Evolutionary conservation across 2,329 filamentous ascomycete genomes (phyloP), one percentile per base, ranked within the genome.

Genomic region (Neocucurbitaria cava): DNA sequence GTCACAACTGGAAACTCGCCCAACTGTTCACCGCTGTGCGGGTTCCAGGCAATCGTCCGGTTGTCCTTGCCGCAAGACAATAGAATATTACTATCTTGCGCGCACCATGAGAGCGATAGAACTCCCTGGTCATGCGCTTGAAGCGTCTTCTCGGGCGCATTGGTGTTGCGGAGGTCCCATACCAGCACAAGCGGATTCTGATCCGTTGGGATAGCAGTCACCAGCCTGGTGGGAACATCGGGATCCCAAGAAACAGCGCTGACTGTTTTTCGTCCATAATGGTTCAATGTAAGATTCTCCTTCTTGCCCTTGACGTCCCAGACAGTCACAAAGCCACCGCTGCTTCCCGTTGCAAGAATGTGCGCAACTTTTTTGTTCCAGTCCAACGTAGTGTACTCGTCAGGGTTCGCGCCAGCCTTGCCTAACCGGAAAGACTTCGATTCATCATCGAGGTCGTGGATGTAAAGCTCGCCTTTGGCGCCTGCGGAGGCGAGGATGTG

Each of bases 281-380:
- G 90, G 82, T 97, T 99, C 62, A 99, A 82, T 31, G 93, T 97
- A 77, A 99, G 81, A 51, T 93, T 97, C 66, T 96, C 92, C 80
- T 96, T 97, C 85, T 96, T 98, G 11, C 91, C 92, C 82, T 96
- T 97, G 62, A 98, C 84, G 78, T 99, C 95, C 95, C 95, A 99
- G 17, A 99, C 94, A 2, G 95, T 98, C 31, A 98, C 93, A 70
- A 98, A 96, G 4, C 95, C 95, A 45, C 92, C 93, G 58, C 87
- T 90, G 72, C 93, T 94, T 63, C 95, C 95, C 9, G 94, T 98
- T 17, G 94, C 95, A 65, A 99, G 81, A 74, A 99, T 99, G 74
- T 99, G 94, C 13, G 94, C 87, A 38, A 98, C 94, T 80, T 96
- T 98, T 73, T 92, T 93, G 79, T 99, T 99, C 96, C 96, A 99